Evolutionary conservation across 352 stramenopile genomes (phyloP).

Genomic region (Aphanomyces stellatus): DNA sequence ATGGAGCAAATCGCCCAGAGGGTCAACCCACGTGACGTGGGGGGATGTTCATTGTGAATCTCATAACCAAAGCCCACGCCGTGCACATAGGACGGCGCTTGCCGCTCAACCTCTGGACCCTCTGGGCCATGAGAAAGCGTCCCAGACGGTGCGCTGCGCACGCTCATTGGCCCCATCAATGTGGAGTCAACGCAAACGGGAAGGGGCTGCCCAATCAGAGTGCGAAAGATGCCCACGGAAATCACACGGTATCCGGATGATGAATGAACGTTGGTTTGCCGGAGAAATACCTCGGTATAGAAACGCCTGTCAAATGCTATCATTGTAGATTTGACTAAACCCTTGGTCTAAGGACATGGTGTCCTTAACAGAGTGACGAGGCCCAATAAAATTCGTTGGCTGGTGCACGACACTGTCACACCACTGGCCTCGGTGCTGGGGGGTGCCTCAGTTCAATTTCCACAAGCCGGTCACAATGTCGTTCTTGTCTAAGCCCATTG

Average conservation of each 20-base stretch:
- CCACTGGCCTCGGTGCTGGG: not conserved
- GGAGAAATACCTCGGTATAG: not conserved
- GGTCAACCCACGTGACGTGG: too few relatives aligned
- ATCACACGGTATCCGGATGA: not conserved
- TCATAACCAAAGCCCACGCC: too few relatives aligned
- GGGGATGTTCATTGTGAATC: too few relatives aligned
- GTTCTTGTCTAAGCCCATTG: slow-evolving; percentile 69
- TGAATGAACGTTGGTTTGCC: not conserved
- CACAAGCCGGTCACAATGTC: slow-evolving; percentile 34
- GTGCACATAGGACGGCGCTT: too few relatives aligned
- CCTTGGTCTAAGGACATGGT: not conserved
- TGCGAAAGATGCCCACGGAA: not conserved
- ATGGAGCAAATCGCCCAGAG: too few relatives aligned
- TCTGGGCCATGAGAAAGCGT: too few relatives aligned
- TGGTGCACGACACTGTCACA: slow-evolving; percentile 2
- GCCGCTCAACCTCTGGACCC: too few relatives aligned
- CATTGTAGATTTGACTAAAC: not conserved
- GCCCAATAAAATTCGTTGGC: not conserved
- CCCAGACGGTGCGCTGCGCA: too few relatives aligned
- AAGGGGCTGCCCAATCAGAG: not conserved
- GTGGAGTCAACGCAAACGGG: too few relatives aligned
- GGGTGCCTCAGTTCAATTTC: not conserved
- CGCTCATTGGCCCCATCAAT: too few relatives aligned
- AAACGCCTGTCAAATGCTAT: not conserved
- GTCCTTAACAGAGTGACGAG: not conserved